These are phyloP conservation scores for Botrytis sinoallii DNA, from an alignment of 2,329 filamentous ascomycete genomes.

Conservation along the genomic window DNA sequence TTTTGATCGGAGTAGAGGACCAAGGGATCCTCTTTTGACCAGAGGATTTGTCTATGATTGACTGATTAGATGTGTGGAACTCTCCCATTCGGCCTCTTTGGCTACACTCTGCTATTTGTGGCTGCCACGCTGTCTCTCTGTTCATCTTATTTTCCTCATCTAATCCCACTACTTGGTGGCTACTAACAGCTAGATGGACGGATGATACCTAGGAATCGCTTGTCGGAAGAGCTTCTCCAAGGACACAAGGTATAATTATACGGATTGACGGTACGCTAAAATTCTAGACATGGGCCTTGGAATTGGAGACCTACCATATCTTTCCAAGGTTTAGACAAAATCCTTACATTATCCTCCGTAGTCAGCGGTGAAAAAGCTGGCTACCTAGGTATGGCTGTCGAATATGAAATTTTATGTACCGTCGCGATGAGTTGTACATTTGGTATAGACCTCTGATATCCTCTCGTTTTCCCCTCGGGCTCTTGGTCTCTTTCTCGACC, in stretches of 20 bases:
- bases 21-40: constrained; percentile 13
- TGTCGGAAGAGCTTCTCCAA: constrained; percentile 2
- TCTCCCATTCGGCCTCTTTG: neutral
- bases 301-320: neutral
- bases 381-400: constrained; percentile 1
- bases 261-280: constrained; percentile 6
- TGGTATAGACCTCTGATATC: constrained; percentile 12
- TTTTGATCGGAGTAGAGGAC: neutral
- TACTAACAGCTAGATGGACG: neutral
- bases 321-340: constrained; percentile 14
- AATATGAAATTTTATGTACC: constrained; percentile 8
- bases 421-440: constrained; percentile 21
- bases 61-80: constrained; percentile 11
- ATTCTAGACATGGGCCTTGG: constrained; percentile 5
- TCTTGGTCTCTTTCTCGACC: constrained; percentile 17
- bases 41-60: constrained; percentile 1
- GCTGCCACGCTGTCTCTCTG: constrained; percentile 7
- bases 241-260: constrained; percentile 4
- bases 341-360: constrained; percentile 6
- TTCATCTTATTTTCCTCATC: constrained; percentile 9
- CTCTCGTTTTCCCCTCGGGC: constrained; percentile 17
- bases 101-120: neutral
- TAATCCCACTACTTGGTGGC: neutral
- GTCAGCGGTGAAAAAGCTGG: constrained; percentile 16
- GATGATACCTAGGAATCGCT: constrained; percentile 5